These are phyloP conservation scores for Leptomonas seymouri DNA, from an alignment of 208 protist species.

Conservation along the genomic window DNA sequence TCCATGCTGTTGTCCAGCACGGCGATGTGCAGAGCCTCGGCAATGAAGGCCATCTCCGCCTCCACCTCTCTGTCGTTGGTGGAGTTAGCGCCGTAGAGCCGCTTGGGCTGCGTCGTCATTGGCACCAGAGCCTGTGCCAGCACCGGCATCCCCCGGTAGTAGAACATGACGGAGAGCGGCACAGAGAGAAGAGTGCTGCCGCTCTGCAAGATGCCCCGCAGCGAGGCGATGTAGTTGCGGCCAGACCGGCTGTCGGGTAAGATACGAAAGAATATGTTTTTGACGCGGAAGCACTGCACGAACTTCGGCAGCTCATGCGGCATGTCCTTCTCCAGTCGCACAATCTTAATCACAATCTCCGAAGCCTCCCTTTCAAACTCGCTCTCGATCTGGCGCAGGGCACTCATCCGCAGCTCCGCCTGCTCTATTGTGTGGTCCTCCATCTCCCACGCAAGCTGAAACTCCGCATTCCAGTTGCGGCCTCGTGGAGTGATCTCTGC, in stretches of 20 bases:
- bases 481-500: slow-evolving; percentile 55
- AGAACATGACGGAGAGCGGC: slow-evolving; percentile 83
- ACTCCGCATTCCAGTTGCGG: slow-evolving; percentile 85
- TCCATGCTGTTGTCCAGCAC: slow-evolving; percentile 61
- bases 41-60: slow-evolving; percentile 72
- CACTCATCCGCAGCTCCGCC: slow-evolving; percentile 50
- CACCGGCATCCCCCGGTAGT: slow-evolving; percentile 88
- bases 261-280: slow-evolving; percentile 90
- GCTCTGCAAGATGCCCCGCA: slow-evolving; percentile 80
- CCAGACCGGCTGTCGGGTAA: slow-evolving; percentile 84
- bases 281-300: slow-evolving; percentile 82
- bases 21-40: slow-evolving; percentile 77
- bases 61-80: slow-evolving; percentile 73
- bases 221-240: slow-evolving; percentile 79
- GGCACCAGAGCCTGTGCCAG: slow-evolving; percentile 87
- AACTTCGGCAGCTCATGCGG: slow-evolving; percentile 74
- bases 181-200: slow-evolving; percentile 71
- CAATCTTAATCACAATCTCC: slow-evolving; percentile 67
- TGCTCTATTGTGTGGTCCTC: slow-evolving; percentile 57
- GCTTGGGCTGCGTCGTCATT: slow-evolving; percentile 57
- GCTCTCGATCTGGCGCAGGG: slow-evolving; percentile 48
- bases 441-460: slow-evolving; percentile 85
- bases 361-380: slow-evolving; percentile 66
- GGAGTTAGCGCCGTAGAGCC: slow-evolving; percentile 66
- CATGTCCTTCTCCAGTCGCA: slow-evolving; percentile 77